phyloP scores from a whole-genome alignment of 2,329 filamentous ascomycete species.

The Ophiostoma piceae region DNA sequence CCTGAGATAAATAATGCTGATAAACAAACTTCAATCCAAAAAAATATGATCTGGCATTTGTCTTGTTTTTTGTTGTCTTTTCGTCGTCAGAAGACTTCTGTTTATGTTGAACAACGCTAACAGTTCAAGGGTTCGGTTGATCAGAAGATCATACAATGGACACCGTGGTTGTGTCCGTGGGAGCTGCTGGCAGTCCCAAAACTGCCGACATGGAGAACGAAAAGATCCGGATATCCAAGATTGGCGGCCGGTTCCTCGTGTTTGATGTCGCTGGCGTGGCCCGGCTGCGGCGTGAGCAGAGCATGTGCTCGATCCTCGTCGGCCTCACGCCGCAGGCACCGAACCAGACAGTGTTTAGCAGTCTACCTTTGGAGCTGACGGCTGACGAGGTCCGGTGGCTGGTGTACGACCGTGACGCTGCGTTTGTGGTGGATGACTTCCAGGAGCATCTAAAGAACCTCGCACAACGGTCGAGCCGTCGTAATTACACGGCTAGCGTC shows the following conservation, averaged over 20 bases:
- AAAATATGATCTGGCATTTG: constrained; percentile 26
- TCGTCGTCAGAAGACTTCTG: neutral
- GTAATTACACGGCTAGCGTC: constrained; percentile 57
- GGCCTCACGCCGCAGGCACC: constrained; percentile 88
- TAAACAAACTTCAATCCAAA: constrained; percentile 27
- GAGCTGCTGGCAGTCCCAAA: constrained; percentile 7
- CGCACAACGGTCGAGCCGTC: constrained; percentile 46
- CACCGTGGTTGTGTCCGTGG: neutral
- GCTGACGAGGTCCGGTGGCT: constrained; percentile 82
- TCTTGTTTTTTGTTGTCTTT: constrained; percentile 30
- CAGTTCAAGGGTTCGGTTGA: neutral
- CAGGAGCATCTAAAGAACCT: constrained; percentile 60
- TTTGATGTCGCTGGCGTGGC: constrained; percentile 81
- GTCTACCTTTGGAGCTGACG: constrained; percentile 82
- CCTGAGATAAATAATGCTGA: constrained; percentile 45
- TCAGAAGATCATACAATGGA: neutral
- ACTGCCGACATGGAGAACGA: constrained; percentile 12
- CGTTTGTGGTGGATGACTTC: constrained; percentile 78
- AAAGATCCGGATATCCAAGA: constrained; percentile 70
- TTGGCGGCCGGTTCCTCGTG: constrained; percentile 77
- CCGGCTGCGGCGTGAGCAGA: constrained; percentile 70
- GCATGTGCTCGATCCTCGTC: constrained; percentile 79
- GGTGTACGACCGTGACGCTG: constrained; percentile 69
- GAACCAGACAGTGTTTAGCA: constrained; percentile 90
- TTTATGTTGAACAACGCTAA: neutral